A percentile compares a stretch with the other conserved stretches of the same genome.
Evolutionary conservation across 345 rosid species (phyloP).

Genomic region (Erysimum cheiranthoides): DNA sequence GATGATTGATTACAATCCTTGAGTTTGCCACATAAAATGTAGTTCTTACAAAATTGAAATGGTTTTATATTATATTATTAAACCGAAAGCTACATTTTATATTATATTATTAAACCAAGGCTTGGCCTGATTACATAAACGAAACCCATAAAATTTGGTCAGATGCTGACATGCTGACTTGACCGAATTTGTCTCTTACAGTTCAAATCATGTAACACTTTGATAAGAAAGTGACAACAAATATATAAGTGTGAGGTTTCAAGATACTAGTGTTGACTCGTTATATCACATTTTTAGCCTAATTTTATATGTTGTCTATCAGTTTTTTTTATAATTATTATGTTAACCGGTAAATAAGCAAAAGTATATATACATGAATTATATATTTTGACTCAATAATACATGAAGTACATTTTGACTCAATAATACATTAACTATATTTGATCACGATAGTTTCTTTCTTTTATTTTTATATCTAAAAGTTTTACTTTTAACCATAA

Average conservation of each 20-base stretch:
- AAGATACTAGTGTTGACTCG: constrained; percentile 38
- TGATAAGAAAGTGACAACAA: constrained; percentile 26
- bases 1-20: no score
- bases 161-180: constrained; percentile 28
- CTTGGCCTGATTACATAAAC: constrained; percentile 28
- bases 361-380: background rate
- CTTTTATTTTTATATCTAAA: background rate
- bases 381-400: background rate
- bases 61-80: background rate
- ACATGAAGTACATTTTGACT: no score
- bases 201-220: background rate
- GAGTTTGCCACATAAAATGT: no score
- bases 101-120: background rate
- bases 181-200: constrained; percentile 7
- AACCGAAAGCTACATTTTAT: constrained; percentile 1
- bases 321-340: background rate
- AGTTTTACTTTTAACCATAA: background rate
- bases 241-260: constrained; percentile 27
- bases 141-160: constrained; percentile 18
- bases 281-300: constrained; percentile 31
- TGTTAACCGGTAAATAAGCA: background rate
- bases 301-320: background rate
- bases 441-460: background rate
- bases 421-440: background rate
- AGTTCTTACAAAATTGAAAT: constrained; percentile 8